Conservation (phyloP, 2,329 filamentous ascomycete species). For the Colletotrichum sansevieriae region DNA sequence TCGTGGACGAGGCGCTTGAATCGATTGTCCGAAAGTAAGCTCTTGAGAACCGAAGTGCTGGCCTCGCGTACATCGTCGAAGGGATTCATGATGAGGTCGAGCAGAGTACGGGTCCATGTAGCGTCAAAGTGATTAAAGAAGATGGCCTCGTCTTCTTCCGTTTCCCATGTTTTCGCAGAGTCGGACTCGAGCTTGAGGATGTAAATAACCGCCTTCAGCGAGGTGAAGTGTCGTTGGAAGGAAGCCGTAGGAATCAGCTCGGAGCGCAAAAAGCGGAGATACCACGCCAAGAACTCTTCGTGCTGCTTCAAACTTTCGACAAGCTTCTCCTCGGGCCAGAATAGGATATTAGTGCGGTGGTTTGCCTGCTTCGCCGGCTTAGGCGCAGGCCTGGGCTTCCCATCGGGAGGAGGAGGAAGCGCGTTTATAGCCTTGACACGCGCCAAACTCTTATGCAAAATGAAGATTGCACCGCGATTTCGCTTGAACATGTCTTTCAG, state of each 20-base stretch:
- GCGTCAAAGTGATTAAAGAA: slow-evolving; percentile 59
- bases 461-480: slow-evolving; percentile 74
- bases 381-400: slow-evolving; percentile 20
- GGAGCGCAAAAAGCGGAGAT: slow-evolving; percentile 76
- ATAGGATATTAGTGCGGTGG: slow-evolving; percentile 54
- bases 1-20: slow-evolving; percentile 45
- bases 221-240: slow-evolving; percentile 89
- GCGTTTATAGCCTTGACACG: slow-evolving; percentile 40
- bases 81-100: slow-evolving; percentile 87
- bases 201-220: slow-evolving; percentile 77
- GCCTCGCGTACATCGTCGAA: slow-evolving; percentile 89
- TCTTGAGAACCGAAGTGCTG: slow-evolving; percentile 64
- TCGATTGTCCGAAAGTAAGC: slow-evolving; percentile 58
- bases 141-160: slow-evolving; percentile 53
- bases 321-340: slow-evolving; percentile 54
- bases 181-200: slow-evolving; percentile 80
- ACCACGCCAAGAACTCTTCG: slow-evolving; percentile 79
- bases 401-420: slow-evolving; percentile 26
- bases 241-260: slow-evolving; percentile 86
- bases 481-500: slow-evolving; percentile 83
- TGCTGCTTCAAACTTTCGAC: slow-evolving; percentile 62
- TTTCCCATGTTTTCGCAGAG: slow-evolving; percentile 55
- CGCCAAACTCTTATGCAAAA: slow-evolving; percentile 60
- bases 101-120: slow-evolving; percentile 72
- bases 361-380: slow-evolving; percentile 38